phyloP scores from a whole-genome alignment of 257 asterid species.

The Hygrophila difformis region DNA sequence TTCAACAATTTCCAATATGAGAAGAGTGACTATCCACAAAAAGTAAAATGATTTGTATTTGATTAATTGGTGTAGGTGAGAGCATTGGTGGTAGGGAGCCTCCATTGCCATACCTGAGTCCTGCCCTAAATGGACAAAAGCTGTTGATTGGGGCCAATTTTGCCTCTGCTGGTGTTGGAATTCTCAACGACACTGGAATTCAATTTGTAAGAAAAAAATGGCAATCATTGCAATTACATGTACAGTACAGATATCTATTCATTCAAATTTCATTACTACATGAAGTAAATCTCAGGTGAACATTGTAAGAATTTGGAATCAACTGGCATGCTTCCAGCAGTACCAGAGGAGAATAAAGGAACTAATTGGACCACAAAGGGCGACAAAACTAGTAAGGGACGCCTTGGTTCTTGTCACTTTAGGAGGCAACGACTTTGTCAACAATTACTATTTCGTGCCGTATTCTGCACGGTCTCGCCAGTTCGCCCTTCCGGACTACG shows the following conservation, averaged over 20 bases:
- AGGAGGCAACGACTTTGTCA: constrained; percentile 80
- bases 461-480: constrained; percentile 63
- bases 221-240: not conserved
- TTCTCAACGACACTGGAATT: constrained; percentile 53
- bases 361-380: constrained; percentile 31
- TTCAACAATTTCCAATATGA: not conserved
- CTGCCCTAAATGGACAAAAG: constrained; percentile 24
- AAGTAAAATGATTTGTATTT: not conserved
- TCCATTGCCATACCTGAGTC: constrained; percentile 42
- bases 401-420: constrained; percentile 55
- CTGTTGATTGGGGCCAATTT: constrained; percentile 50
- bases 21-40: not conserved
- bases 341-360: constrained; percentile 43
- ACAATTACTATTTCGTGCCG: constrained; percentile 62
- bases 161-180: constrained; percentile 61
- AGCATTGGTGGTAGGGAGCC: constrained; percentile 33
- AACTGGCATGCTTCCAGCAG: constrained; percentile 51
- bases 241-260: not conserved
- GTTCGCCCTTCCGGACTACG: constrained; percentile 43
- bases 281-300: constrained; percentile 30
- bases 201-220: constrained; percentile 35
- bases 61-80: constrained; percentile 22
- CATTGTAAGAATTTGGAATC: constrained; percentile 41
- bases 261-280: not conserved
- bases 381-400: constrained; percentile 35